These are phyloP conservation scores for Aegilops tauschii DNA, from an alignment of 176 grass and related monocot genomes.

Conservation along the genomic window DNA sequence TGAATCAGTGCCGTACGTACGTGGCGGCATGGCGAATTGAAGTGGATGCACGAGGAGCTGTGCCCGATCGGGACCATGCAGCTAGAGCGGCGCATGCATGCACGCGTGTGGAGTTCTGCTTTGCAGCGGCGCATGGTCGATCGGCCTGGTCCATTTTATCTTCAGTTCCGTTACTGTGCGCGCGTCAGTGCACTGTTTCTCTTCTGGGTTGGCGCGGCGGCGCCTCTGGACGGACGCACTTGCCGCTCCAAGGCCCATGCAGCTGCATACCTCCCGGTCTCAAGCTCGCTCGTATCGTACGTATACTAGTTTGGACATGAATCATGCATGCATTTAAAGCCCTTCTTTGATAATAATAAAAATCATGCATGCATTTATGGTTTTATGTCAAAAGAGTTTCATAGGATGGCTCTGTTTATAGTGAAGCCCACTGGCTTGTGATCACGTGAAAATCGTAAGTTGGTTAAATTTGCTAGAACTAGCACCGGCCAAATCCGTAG, in stretches of 20 bases:
- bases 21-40: constrained; percentile 6
- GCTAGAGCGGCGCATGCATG: background rate
- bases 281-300: background rate
- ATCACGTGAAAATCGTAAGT: too few species aligned
- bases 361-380: background rate
- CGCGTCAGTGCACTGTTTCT: background rate
- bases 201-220: constrained; percentile 17
- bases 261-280: background rate
- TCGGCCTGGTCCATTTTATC: constrained; percentile 5
- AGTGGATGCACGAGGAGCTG: background rate
- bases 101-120: background rate
- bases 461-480: background rate
- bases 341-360: too few species aligned
- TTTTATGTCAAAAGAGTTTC: background rate
- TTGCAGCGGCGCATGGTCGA: background rate
- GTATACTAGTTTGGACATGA: background rate
- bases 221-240: background rate
- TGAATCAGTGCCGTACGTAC: background rate
- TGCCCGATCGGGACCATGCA: background rate
- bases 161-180: constrained; percentile 2
- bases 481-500: background rate
- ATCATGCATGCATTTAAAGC: background rate
- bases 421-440: background rate
- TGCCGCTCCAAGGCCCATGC: background rate
- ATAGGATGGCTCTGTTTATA: background rate